phyloP scores from a whole-genome alignment of 2,329 filamentous ascomycete species.

The Fusarium beomiforme region DNA sequence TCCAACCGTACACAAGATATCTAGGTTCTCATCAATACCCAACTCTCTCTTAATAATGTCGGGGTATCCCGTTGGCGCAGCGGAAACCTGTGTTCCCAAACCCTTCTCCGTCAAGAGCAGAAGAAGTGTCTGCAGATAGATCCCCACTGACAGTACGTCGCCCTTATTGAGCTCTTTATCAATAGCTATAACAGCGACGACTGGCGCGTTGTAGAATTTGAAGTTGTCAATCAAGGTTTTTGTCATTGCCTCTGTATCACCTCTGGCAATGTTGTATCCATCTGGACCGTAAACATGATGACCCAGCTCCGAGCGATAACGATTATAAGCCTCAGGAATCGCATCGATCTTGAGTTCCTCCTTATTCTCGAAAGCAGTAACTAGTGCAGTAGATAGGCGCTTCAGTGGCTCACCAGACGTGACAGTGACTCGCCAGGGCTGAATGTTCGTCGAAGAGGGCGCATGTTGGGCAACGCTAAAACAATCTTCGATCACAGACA shows the following conservation, averaged over 20 bases:
- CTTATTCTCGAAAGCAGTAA: background rate
- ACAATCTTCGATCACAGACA: background rate
- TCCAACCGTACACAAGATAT: constrained; percentile 11
- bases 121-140: constrained; percentile 29
- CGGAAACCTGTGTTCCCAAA: constrained; percentile 17
- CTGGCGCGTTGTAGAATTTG: constrained; percentile 28
- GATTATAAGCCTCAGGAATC: constrained; percentile 16
- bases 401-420: constrained; percentile 3
- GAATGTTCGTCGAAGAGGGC: constrained; percentile 17
- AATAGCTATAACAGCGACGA: constrained; percentile 21
- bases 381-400: background rate
- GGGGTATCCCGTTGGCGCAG: constrained; percentile 11
- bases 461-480: constrained; percentile 19
- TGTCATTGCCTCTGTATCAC: constrained; percentile 9
- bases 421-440: constrained; percentile 15
- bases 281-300: constrained; percentile 20
- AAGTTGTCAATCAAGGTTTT: constrained; percentile 23
- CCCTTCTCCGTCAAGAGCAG: constrained; percentile 20
- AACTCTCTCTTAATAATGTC: constrained; percentile 9
- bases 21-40: background rate
- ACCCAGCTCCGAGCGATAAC: constrained; percentile 23
- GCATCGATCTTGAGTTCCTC: background rate
- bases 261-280: constrained; percentile 21
- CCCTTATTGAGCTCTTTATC: background rate
- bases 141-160: constrained; percentile 25